A percentile compares a stretch with the other conserved stretches of the same genome.
These are phyloP conservation scores for Suhomyces yuchorum DNA, from an alignment of 1,139 yeast species.

Conservation along the genomic window DNA sequence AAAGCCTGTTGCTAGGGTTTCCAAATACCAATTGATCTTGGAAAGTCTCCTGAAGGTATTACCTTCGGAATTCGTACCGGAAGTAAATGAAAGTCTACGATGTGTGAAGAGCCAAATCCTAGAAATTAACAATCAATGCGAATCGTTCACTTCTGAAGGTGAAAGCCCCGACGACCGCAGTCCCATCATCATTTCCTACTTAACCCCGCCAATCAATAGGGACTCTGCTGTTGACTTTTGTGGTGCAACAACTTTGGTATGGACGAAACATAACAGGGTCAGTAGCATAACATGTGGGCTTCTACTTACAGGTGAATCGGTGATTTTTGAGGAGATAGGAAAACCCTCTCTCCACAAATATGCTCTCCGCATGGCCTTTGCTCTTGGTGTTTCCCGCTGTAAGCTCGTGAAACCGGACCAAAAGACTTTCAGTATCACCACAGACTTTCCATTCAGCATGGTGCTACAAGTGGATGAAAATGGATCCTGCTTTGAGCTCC, in stretches of 20 bases:
- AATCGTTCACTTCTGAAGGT: background rate
- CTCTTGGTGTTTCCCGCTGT: background rate
- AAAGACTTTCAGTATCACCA: background rate
- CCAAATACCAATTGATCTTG: conserved; percentile 52
- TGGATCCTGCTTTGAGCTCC: background rate
- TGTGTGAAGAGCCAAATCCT: conserved; percentile 26
- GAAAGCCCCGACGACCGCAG: too few species aligned
- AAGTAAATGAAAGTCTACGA: conserved; percentile 13
- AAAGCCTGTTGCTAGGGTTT: conserved; percentile 54
- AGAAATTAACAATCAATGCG: conserved; percentile 25
- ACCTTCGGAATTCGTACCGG: conserved; percentile 1
- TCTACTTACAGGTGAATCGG: background rate
- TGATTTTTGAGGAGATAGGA: background rate
- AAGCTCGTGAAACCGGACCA: background rate
- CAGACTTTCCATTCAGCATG: background rate
- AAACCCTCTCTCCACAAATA: background rate
- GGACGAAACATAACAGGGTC: background rate
- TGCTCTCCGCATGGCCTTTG: background rate
- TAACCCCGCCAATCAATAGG: background rate
- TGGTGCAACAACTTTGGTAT: background rate
- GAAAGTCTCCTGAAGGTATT: conserved; percentile 38
- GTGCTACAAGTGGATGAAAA: background rate
- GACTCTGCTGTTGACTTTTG: background rate
- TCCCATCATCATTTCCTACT: background rate
- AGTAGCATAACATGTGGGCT: background rate